Evolutionary conservation across 345 rosid genomes (phyloP).

Genomic region (Murraya koenigii): DNA sequence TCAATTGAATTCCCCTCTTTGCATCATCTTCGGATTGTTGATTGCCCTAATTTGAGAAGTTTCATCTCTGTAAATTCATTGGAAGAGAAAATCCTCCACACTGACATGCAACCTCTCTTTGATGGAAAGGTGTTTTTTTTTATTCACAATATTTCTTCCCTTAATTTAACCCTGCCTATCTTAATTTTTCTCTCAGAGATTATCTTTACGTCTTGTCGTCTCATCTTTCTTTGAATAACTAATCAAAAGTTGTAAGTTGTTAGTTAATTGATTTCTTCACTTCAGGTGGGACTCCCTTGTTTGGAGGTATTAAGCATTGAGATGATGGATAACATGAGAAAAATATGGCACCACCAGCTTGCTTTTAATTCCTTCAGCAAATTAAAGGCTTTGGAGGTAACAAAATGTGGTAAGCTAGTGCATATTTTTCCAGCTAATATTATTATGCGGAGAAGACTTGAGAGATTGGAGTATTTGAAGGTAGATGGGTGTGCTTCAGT

Average conservation of each 20-base stretch:
- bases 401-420: neutral
- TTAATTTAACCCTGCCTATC: too few relatives aligned
- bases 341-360: neutral
- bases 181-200: too few relatives aligned
- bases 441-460: neutral
- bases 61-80: neutral
- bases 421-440: neutral
- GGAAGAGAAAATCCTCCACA: neutral
- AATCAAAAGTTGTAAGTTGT: too few relatives aligned
- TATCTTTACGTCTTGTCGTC: too few relatives aligned
- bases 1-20: slow-evolving; percentile 10
- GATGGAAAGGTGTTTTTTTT: neutral
- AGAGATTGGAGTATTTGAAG: neutral
- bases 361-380: neutral
- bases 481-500: neutral
- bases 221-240: too few relatives aligned
- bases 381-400: neutral
- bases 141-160: too few relatives aligned
- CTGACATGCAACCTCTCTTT: neutral
- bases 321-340: neutral
- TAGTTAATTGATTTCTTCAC: neutral
- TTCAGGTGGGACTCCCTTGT: neutral
- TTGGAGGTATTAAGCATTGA: neutral
- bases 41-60: slow-evolving; percentile 2
- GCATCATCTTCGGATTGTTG: neutral